Percentiles rank a stretch among this genome's conserved stretches.
These are phyloP conservation scores for Aspergillus fructus DNA, from an alignment of 2,329 filamentous ascomycete genomes.

Conservation along the genomic window DNA sequence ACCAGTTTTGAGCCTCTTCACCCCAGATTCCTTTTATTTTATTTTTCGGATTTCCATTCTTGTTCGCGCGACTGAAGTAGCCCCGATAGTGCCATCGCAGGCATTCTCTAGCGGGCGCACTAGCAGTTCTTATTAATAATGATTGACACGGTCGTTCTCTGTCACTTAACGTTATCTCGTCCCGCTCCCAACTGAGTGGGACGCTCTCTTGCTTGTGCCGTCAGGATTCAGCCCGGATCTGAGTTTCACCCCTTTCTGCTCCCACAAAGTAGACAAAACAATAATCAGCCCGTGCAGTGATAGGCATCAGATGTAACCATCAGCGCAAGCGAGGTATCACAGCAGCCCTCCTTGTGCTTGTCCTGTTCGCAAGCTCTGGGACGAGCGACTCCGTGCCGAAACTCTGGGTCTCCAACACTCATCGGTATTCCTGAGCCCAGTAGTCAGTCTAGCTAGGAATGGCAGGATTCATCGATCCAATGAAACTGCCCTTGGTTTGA, in stretches of 20 bases:
- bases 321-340: constrained; percentile 8
- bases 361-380: neutral
- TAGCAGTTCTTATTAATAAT: neutral
- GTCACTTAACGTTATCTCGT: neutral
- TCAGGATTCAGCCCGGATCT: constrained; percentile 4
- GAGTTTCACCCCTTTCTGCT: constrained; percentile 3
- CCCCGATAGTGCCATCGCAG: neutral
- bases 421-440: neutral
- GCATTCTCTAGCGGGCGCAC: neutral
- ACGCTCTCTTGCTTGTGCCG: neutral
- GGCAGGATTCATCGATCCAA: constrained; percentile 2
- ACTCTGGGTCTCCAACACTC: constrained; percentile 5
- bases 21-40: constrained; percentile 6
- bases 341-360: neutral
- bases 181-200: constrained; percentile 2
- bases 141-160: neutral
- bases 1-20: constrained; percentile 11
- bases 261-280: neutral
- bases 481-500: neutral
- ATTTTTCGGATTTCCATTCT: neutral
- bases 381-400: neutral
- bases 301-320: neutral
- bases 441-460: neutral
- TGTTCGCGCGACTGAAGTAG: neutral
- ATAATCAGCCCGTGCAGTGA: neutral